Conservation (phyloP, 139 green algal genomes). For the Picochlorum sp. region DNA sequence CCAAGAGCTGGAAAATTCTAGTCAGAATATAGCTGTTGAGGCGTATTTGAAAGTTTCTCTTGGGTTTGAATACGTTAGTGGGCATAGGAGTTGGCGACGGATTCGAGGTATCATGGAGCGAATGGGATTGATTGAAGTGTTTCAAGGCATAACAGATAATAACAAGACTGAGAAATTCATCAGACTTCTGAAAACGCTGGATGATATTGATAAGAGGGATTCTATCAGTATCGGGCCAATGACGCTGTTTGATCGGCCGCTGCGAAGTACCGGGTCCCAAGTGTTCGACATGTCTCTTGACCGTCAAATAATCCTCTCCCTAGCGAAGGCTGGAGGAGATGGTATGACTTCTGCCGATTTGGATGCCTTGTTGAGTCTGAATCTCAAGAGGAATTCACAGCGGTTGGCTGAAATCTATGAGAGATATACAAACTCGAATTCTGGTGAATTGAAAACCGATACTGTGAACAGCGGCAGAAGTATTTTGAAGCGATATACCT, state of each 20-base stretch:
- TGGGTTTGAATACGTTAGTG: slow-evolving; percentile 10
- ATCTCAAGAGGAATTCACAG: slow-evolving; percentile 13
- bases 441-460: too few species aligned
- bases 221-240: background rate
- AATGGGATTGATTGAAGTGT: slow-evolving; percentile 18
- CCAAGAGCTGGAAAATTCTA: background rate
- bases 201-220: background rate
- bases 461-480: slow-evolving; percentile 4
- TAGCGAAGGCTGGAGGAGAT: background rate
- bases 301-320: slow-evolving; percentile 3
- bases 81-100: slow-evolving; percentile 36
- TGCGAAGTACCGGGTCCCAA: background rate
- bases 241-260: background rate
- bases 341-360: slow-evolving; percentile 1
- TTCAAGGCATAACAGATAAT: slow-evolving; percentile 4
- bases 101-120: slow-evolving; percentile 23
- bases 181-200: slow-evolving; percentile 10
- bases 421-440: too few species aligned
- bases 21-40: slow-evolving; percentile 21
- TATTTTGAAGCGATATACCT: background rate
- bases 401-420: slow-evolving; percentile 4
- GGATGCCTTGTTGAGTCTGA: background rate
- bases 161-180: slow-evolving; percentile 19
- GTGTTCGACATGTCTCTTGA: slow-evolving; percentile 19
- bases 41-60: slow-evolving; percentile 36